Base-by-base conservation (phyloP, 768 basidiomycete genomes). In the Gymnopilus dilepis region DNA sequence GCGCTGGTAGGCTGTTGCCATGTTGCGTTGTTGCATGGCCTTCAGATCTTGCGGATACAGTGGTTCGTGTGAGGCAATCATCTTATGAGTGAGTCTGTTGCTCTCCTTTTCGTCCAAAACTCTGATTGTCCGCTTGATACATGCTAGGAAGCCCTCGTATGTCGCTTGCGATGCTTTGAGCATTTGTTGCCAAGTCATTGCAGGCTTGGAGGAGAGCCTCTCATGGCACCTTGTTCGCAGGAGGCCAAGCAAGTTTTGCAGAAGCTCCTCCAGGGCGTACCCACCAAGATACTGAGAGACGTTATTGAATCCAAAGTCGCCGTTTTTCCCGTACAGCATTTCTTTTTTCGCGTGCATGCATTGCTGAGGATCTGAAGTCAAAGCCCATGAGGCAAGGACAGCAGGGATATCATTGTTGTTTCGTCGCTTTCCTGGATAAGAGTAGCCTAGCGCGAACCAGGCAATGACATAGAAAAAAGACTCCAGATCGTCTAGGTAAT, bases 401-500 rank as follows among this genome's bases (percentile, higher is more conserved):
- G 4, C 12, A 24, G 34, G 52, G 28, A 54, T 17, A 19, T 40
- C 57, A 0, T 50, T 50, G 17, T 12, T 7, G 6, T 45, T 3
- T 5, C 11, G 31, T 9, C 47, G 45, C 11, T 15, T 13, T 26
- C 57, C 57, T 17, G 57, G 57, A 38, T 34, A 34, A 17, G 8
- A n/a, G 30, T 38, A 58, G 4, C 31, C 57, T 19, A 50, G n/a
- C 6, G 47, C 45, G 2, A 58, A 38, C 57, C 57, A 58, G 3
- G 57, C 47, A 6, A 58, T 58, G 19, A 48, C 19, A 24, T 50
- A 58, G 26, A 37, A 58, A n/a, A 50, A 48, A 1, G 57, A 50
- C 37, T 40, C 45, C 57, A 50, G 24, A 24, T 48, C 45, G 42
- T 58, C 57, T 1, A 58, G 45, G 19, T 58, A 58, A n/a, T 58